Conservation (phyloP, 371 early-diverging fungal genomes). For the Cokeromyces recurvatus region DNA sequence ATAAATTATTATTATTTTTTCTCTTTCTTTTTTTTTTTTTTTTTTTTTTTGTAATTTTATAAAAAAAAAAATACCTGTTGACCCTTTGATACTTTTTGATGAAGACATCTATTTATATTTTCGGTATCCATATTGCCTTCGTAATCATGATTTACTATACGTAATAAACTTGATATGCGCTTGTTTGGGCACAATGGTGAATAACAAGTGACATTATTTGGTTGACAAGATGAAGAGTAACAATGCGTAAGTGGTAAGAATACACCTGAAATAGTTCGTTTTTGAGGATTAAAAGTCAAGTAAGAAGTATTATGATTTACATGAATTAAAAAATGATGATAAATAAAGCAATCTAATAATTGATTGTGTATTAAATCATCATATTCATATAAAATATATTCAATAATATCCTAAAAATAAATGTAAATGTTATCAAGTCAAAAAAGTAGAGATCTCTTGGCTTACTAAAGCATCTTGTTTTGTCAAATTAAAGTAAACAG, state of each 20-base stretch:
- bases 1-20: background rate
- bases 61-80: too few species aligned
- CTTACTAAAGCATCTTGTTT: conserved; percentile 28
- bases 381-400: conserved; percentile 20
- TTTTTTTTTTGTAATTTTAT: background rate
- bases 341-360: conserved; percentile 17
- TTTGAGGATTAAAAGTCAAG: too few species aligned
- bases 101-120: background rate
- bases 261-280: too few species aligned
- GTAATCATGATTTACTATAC: background rate
- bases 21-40: background rate
- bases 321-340: conserved; percentile 10
- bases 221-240: conserved; percentile 26
- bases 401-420: conserved; percentile 18
- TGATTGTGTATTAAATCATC: conserved; percentile 14
- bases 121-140: background rate
- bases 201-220: conserved; percentile 18
- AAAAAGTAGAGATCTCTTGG: conserved; percentile 2
- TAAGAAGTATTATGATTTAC: too few species aligned
- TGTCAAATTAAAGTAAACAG: conserved; percentile 18
- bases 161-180: conserved; percentile 6
- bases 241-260: conserved; percentile 27
- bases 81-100: too few species aligned
- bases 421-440: conserved; percentile 5
- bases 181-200: conserved; percentile 32